Evolutionary conservation across 306 rosid species (phyloP).

Genomic region (Nissolia schottii): DNA sequence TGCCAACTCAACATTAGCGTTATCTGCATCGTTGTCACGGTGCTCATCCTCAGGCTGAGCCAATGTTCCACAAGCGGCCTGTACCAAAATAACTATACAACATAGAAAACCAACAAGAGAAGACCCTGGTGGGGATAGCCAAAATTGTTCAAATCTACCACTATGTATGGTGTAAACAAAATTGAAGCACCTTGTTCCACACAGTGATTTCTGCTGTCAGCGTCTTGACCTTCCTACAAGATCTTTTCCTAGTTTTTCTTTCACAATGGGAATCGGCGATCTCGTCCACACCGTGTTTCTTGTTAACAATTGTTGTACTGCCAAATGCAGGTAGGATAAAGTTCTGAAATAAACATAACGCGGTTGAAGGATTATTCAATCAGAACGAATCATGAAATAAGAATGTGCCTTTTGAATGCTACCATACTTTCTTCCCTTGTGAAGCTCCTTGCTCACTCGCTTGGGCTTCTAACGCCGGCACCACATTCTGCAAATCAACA

Average conservation of each 20-base stretch:
- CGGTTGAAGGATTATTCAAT: background rate
- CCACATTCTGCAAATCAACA: slow-evolving; percentile 25
- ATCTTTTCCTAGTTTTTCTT: background rate
- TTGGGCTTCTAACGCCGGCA: background rate
- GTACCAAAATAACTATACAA: background rate
- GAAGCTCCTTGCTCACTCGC: background rate
- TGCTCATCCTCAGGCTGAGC: slow-evolving; percentile 15
- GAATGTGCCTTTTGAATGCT: background rate
- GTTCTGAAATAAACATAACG: slow-evolving; percentile 1
- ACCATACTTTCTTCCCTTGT: background rate
- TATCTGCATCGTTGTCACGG: slow-evolving; percentile 40
- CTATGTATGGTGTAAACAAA: background rate
- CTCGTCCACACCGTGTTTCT: background rate
- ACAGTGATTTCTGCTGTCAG: slow-evolving; percentile 35
- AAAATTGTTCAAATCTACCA: background rate
- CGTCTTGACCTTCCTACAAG: slow-evolving; percentile 28
- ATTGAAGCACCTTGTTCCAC: slow-evolving; percentile 43
- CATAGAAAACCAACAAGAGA: background rate
- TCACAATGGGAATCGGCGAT: background rate
- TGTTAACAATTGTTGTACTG: background rate
- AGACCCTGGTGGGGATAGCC: background rate
- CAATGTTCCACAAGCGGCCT: slow-evolving; percentile 39
- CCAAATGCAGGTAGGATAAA: background rate
- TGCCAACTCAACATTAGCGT: slow-evolving; percentile 35
- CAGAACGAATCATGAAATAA: background rate